Evolutionary conservation across 1,284 basidiomycete genomes (phyloP), one percentile per base, ranked within the genome.

Genomic region (Moesziomyces aphidis): DNA sequence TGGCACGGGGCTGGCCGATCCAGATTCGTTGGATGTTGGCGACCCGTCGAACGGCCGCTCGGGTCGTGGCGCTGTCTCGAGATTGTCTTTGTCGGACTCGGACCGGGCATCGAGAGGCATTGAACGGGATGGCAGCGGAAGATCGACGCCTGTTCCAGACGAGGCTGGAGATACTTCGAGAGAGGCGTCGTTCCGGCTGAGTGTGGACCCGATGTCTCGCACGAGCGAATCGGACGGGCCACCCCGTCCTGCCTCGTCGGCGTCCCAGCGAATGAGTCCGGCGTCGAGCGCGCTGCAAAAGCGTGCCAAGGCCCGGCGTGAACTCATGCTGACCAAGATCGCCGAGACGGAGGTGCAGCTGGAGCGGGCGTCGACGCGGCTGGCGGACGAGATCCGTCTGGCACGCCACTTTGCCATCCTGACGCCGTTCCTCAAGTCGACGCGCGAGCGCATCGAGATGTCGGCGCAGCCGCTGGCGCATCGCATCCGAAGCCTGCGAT

Each of bases 331-430:
- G 57, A 60, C 73, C 47, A 71, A 69, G 50, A 71, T 80, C 45
- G 91, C 93, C 76, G 89, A 91, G 73, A 92, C 95, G 74, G 94
- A 94, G 84, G 91, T 91, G 3, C 91, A 93, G 79, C 87, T 94
- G 47, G 91, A 91, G 55, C 66, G 69, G n/a, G 54, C 53, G 10
- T 17, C 50, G 19, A 57, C 53, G 4, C 61, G 62, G 11, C 54
- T 82, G 49, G 61, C 68, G 23, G 77, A 78, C 4, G 70, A 79
- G 54, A 69, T 79, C 24, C 65, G 77, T 19, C 66, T 81, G 19
- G 80, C 80, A 15, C 69, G 77, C 15, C 79, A 80, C 64, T 71
- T 82, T 58, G 68, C 72, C 49, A 73, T 82, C 54, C 36, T 79
- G 55, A 79, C 80, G 36, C 80, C 80, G 17, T 81, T 82, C 67